Percentiles rank a stretch among this genome's conserved stretches.
These are phyloP conservation scores for Botryotinia globosa DNA, from an alignment of 2,329 filamentous ascomycete genomes.

Conservation along the genomic window DNA sequence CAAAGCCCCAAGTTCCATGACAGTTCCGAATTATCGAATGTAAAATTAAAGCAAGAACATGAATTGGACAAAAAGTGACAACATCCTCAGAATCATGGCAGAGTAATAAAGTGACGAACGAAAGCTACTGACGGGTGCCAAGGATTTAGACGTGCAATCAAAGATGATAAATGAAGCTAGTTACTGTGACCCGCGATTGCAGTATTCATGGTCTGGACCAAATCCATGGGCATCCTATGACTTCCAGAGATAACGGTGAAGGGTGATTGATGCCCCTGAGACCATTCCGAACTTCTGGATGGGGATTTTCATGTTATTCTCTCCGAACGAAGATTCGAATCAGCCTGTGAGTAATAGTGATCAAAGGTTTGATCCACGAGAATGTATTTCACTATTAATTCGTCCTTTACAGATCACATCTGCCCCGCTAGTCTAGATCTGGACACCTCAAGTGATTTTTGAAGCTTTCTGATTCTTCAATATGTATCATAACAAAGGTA, in stretches of 20 bases:
- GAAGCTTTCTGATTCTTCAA: background rate
- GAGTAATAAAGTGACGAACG: background rate
- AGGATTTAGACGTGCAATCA: background rate
- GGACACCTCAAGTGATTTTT: background rate
- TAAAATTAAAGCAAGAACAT: background rate
- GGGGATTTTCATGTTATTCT: rapidly evolving
- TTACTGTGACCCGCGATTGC: background rate
- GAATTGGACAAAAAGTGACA: background rate
- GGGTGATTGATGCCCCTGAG: background rate
- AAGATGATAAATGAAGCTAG: background rate
- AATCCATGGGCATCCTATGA: background rate
- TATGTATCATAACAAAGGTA: background rate
- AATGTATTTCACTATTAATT: background rate
- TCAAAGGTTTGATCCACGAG: background rate
- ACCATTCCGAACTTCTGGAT: background rate
- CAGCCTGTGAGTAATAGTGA: background rate
- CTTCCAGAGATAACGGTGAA: too few relatives aligned
- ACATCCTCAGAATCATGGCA: background rate
- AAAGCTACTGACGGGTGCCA: background rate
- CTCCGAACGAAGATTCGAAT: background rate
- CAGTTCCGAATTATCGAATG: background rate
- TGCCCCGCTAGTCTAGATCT: background rate
- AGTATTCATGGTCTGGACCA: background rate
- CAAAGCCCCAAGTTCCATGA: background rate
- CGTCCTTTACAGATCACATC: too few relatives aligned